Percentiles rank a stretch among this genome's conserved stretches.
phyloP scores from a whole-genome alignment of 2,329 filamentous ascomycete species.

The Drechslerella dactyloides region DNA sequence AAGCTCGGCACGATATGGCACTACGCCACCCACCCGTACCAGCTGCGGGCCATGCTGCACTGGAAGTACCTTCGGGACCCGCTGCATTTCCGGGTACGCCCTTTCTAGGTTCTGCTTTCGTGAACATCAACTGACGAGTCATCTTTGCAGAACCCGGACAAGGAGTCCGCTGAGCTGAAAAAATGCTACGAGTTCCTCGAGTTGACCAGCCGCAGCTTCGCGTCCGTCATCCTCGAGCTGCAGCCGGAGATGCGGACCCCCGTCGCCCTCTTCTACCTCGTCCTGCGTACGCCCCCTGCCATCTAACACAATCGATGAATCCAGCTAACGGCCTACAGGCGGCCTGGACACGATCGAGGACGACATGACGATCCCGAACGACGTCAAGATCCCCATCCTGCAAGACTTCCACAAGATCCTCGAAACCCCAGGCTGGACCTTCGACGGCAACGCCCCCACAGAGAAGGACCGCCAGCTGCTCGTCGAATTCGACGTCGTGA shows the following conservation, averaged over 20 bases:
- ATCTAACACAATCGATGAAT: not conserved
- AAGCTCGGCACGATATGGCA: slow-evolving; percentile 57
- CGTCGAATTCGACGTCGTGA: slow-evolving; percentile 87
- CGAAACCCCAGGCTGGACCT: slow-evolving; percentile 87
- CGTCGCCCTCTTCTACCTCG: slow-evolving; percentile 88
- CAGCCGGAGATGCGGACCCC: slow-evolving; percentile 92
- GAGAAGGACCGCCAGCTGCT: slow-evolving; percentile 94
- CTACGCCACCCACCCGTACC: slow-evolving; percentile 74
- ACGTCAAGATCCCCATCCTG: slow-evolving; percentile 83
- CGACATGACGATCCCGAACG: slow-evolving; percentile 87
- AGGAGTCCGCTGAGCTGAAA: slow-evolving; percentile 75
- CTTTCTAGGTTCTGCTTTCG: not conserved
- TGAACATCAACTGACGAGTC: slow-evolving; percentile 1
- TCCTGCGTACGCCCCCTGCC: slow-evolving; percentile 67
- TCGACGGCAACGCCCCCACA: slow-evolving; percentile 79
- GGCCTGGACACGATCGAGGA: slow-evolving; percentile 98
- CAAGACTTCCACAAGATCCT: slow-evolving; percentile 80
- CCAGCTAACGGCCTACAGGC: slow-evolving; percentile 29
- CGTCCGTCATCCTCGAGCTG: slow-evolving; percentile 90
- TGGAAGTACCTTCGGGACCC: slow-evolving; percentile 66
- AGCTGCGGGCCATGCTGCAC: slow-evolving; percentile 84
- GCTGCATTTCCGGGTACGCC: slow-evolving; percentile 25
- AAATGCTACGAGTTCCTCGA: slow-evolving; percentile 87
- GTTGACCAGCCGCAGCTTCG: slow-evolving; percentile 89
- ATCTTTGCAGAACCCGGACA: slow-evolving; percentile 65